Conservation (phyloP, 2,329 filamentous ascomycete species). For the Pseudocercospora macadamiae region DNA sequence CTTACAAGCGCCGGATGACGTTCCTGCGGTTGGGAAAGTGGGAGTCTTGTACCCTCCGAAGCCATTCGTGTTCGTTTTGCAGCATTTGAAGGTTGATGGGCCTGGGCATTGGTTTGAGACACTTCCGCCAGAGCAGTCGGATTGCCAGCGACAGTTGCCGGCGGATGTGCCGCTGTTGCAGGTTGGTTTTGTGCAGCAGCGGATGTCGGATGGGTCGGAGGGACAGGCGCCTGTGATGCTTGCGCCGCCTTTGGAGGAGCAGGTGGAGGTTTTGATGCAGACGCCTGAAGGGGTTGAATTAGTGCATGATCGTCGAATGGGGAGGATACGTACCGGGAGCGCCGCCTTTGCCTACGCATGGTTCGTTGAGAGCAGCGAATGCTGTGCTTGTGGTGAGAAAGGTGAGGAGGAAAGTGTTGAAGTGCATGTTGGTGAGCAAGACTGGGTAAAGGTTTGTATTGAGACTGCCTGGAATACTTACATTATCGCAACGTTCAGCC, state of each 20-base stretch:
- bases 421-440: constrained; percentile 1
- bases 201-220: constrained; percentile 8
- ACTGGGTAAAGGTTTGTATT: background rate
- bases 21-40: background rate
- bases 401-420: background rate
- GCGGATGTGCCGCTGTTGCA: constrained; percentile 6
- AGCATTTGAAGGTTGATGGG: constrained; percentile 9
- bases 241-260: background rate
- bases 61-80: background rate
- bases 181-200: constrained; percentile 10
- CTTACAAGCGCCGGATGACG: background rate
- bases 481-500: too few species aligned
- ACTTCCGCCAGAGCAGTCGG: constrained; percentile 5
- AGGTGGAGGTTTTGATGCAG: constrained; percentile 2
- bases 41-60: constrained; percentile 7
- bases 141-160: constrained; percentile 12
- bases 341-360: constrained; percentile 7
- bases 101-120: constrained; percentile 7
- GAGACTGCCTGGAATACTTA: too few species aligned
- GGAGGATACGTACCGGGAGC: background rate
- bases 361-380: constrained; percentile 9
- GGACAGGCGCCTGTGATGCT: constrained; percentile 11
- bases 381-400: background rate
- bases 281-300: constrained; percentile 3
- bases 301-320: background rate